Conservation (phyloP, 768 basidiomycete species). For the Naganishia vaughanmartiniae region DNA sequence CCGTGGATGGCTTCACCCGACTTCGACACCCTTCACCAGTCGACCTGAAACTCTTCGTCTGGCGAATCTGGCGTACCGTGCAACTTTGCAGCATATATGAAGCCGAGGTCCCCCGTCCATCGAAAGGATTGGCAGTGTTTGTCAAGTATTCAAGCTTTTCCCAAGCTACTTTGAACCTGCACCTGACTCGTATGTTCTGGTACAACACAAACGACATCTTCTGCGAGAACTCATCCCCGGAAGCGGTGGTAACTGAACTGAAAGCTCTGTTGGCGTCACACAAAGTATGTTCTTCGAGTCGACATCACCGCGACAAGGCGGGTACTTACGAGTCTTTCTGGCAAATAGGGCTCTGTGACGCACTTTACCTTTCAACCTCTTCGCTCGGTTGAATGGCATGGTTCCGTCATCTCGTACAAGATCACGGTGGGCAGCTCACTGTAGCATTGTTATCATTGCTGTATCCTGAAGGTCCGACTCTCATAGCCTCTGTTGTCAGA, state of each 20-base stretch:
- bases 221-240: not conserved
- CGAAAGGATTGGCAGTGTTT: not conserved
- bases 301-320: too few species aligned
- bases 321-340: too few species aligned
- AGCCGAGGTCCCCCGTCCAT: not conserved
- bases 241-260: not conserved
- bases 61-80: not conserved
- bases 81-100: not conserved
- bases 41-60: not conserved
- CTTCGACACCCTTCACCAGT: not conserved
- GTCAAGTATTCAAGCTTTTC: too few species aligned
- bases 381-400: not conserved
- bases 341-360: not conserved
- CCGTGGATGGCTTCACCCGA: not conserved
- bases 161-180: too few species aligned
- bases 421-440: not conserved
- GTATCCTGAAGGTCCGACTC: too few species aligned
- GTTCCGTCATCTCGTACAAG: not conserved
- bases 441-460: not conserved
- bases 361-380: constrained; percentile 16
- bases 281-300: not conserved
- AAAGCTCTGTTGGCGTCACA: not conserved
- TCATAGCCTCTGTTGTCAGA: not conserved
- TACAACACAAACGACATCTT: not conserved
- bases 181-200: not conserved